Evolutionary conservation across 192 early-diverging fungal genomes (phyloP).

Genomic region (Backusella tuberculispora): DNA sequence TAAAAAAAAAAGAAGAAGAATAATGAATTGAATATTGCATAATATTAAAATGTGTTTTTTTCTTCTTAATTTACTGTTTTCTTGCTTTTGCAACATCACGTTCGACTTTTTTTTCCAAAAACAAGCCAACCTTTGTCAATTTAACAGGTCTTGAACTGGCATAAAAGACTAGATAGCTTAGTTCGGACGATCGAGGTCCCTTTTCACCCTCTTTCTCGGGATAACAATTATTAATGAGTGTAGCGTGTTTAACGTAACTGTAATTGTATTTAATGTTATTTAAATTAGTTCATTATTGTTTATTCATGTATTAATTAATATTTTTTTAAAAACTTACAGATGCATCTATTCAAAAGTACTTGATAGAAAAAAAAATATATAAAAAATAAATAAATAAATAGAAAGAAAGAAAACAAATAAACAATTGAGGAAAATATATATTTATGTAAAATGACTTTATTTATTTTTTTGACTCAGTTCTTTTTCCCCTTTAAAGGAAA

Average conservation of each 20-base stretch:
- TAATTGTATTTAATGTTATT: neutral
- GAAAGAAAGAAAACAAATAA: neutral
- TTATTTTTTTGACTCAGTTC: conserved; percentile 4
- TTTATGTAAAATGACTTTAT: neutral
- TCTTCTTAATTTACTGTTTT: conserved; percentile 54
- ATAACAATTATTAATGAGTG: conserved; percentile 78
- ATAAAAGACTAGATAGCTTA: conserved; percentile 90
- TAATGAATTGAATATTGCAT: neutral
- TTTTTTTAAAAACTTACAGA: neutral
- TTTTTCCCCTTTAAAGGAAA: neutral
- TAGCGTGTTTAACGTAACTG: conserved; percentile 75
- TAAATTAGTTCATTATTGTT: neutral
- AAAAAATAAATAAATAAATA: neutral
- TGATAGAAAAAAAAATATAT: neutral
- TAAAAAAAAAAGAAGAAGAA: conserved; percentile 22
- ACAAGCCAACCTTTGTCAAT: conserved; percentile 86
- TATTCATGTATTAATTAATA: neutral
- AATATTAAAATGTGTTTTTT: neutral
- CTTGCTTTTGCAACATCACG: conserved; percentile 66
- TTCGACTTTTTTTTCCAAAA: conserved; percentile 71
- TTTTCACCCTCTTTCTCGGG: conserved; percentile 65
- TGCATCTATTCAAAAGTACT: neutral
- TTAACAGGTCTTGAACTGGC: conserved; percentile 87
- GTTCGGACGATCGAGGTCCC: conserved; percentile 77
- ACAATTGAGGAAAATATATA: no score